These are phyloP conservation scores for Santalum album DNA, from an alignment of 164 flowering plant species.

Conservation along the genomic window DNA sequence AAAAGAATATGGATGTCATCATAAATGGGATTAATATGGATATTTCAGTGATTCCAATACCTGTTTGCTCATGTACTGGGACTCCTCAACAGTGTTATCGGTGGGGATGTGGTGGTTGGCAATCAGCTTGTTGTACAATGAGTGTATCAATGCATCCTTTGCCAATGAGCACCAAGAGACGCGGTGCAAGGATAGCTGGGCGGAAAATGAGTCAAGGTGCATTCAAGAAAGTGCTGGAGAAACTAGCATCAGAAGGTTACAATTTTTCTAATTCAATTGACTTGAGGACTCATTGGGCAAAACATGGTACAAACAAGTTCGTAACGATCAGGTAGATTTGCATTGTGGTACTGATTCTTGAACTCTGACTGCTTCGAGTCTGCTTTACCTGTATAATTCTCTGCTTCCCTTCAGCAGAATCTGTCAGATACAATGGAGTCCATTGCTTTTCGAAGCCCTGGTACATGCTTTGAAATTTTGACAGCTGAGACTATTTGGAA, in stretches of 20 bases:
- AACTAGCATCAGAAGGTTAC: conserved; percentile 67
- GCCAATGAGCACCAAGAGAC: conserved; percentile 88
- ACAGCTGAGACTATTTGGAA: too few species aligned
- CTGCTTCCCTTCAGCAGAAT: too few species aligned
- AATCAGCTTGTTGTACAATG: conserved; percentile 88
- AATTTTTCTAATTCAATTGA: conserved; percentile 72
- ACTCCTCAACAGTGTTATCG: conserved; percentile 78
- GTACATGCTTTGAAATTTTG: too few species aligned
- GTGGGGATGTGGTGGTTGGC: conserved; percentile 99
- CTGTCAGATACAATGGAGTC: too few species aligned
- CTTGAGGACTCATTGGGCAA: conserved; percentile 84
- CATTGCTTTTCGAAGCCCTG: too few species aligned
- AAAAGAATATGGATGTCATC: conserved; percentile 49
- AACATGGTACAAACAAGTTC: conserved; percentile 91
- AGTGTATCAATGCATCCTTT: conserved; percentile 69
- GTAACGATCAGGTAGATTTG: conserved; percentile 74
- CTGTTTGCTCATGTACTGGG: conserved; percentile 84
- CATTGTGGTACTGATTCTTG: conserved; percentile 9
- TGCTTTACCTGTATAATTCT: conserved; percentile 42
- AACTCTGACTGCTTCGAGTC: conserved; percentile 28
- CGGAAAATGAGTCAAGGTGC: conserved; percentile 95
- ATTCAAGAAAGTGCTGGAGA: conserved; percentile 87
- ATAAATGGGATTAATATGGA: conserved; percentile 80
- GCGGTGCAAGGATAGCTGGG: conserved; percentile 90
- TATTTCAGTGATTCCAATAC: conserved; percentile 71